phyloP scores from a whole-genome alignment of 176 grass and related monocot species.

The Raddia guianensis region DNA sequence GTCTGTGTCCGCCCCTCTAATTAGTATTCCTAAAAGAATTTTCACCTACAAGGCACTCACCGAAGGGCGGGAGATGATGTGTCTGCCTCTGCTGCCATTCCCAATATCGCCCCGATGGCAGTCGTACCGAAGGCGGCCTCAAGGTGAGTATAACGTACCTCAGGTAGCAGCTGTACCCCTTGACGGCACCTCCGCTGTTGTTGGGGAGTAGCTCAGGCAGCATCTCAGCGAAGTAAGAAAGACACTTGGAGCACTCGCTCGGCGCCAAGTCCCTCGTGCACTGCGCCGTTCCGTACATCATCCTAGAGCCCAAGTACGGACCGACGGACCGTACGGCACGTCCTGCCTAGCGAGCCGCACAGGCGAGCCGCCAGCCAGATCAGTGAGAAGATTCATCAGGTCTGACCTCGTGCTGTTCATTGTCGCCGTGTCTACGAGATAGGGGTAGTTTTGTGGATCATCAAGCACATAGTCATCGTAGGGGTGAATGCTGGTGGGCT shows the following conservation, averaged over 20 bases:
- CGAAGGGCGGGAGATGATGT: too few species aligned
- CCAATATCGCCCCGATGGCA: background rate
- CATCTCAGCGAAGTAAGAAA: background rate
- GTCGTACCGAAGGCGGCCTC: rapidly evolving
- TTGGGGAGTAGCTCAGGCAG: background rate
- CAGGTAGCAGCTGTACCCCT: conserved; percentile 39
- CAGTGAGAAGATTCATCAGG: background rate
- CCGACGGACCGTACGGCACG: background rate
- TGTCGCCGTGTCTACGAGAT: background rate
- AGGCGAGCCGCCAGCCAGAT: background rate
- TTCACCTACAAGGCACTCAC: too few species aligned
- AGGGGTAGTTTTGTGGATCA: background rate
- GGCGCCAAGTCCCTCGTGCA: conserved; percentile 40
- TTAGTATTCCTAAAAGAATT: too few species aligned
- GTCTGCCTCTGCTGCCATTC: too few species aligned
- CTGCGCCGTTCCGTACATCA: conserved; percentile 37
- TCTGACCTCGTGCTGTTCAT: background rate
- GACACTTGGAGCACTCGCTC: conserved; percentile 27
- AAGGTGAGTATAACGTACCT: background rate
- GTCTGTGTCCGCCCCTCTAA: too few species aligned
- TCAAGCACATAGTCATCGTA: too few species aligned
- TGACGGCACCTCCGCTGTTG: background rate
- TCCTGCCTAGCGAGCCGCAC: background rate
- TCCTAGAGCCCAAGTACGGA: background rate
- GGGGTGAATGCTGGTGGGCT: too few species aligned